phyloP scores from a whole-genome alignment of 2,329 filamentous ascomycete species.

The Pseudocercospora musae region DNA sequence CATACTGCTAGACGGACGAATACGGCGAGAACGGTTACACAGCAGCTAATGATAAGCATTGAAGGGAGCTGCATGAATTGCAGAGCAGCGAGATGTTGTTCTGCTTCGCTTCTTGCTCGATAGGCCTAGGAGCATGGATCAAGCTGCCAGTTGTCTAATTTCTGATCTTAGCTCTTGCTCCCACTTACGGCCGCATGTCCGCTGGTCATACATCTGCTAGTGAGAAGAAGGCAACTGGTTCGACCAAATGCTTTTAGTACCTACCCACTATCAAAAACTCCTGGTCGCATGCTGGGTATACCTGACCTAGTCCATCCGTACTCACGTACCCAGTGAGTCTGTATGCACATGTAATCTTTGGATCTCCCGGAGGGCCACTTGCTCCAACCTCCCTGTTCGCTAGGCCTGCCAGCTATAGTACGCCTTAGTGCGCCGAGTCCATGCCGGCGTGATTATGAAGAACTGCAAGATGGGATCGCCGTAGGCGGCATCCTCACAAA shows the following conservation, averaged over 20 bases:
- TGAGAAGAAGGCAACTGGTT: not conserved
- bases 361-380: constrained; percentile 34
- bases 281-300: constrained; percentile 20
- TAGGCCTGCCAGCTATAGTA: constrained; percentile 23
- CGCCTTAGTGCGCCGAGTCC: constrained; percentile 21
- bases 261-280: constrained; percentile 5
- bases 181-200: not conserved
- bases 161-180: too few species aligned
- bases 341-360: constrained; percentile 11
- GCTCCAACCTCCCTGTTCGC: constrained; percentile 32
- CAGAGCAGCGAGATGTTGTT: too few species aligned
- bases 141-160: too few species aligned
- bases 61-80: too few species aligned
- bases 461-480: constrained; percentile 2
- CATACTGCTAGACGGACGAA: too few species aligned
- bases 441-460: constrained; percentile 18
- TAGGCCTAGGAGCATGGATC: too few species aligned
- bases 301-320: constrained; percentile 17
- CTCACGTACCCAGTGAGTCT: constrained; percentile 18
- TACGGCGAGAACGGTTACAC: too few species aligned
- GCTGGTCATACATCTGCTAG: not conserved
- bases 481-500: constrained; percentile 1
- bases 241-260: constrained; percentile 1
- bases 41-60: too few species aligned
- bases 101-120: too few species aligned